These are phyloP conservation scores for Mycena maculata DNA, from an alignment of 768 basidiomycete genomes.

Conservation along the genomic window DNA sequence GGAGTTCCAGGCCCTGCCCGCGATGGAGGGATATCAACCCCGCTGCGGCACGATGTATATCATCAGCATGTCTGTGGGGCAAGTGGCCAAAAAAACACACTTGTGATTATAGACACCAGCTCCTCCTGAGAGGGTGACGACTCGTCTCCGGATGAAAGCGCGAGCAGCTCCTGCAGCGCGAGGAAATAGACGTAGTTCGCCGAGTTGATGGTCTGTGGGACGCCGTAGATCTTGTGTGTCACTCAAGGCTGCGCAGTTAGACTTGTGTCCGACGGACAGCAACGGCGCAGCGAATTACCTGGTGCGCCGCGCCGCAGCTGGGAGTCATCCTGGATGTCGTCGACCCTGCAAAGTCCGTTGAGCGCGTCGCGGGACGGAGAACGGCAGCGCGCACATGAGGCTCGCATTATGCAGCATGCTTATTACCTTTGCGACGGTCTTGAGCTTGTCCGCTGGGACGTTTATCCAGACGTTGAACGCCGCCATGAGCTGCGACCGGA, in stretches of 20 bases:
- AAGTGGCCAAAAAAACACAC: conserved; percentile 55
- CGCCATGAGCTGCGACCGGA: conserved; percentile 86
- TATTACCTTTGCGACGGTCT: conserved; percentile 82
- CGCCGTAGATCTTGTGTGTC: conserved; percentile 94
- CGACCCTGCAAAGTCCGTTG: conserved; percentile 66
- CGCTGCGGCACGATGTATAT: conserved; percentile 39
- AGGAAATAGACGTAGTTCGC: conserved; percentile 98
- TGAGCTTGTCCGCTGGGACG: conserved; percentile 79
- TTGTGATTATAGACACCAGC: conserved; percentile 80
- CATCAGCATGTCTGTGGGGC: neutral
- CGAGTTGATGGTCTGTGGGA: conserved; percentile 96
- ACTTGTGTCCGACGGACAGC: neutral
- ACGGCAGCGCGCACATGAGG: conserved; percentile 70
- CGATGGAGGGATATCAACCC: conserved; percentile 91
- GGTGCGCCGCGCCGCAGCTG: conserved; percentile 89
- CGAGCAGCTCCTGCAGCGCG: conserved; percentile 87
- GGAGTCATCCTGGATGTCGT: conserved; percentile 94
- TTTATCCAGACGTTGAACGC: conserved; percentile 95
- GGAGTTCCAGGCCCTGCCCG: conserved; percentile 93
- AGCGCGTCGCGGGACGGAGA: neutral
- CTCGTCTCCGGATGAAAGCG: conserved; percentile 44
- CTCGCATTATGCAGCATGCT: conserved; percentile 96
- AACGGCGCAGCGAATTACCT: conserved; percentile 52
- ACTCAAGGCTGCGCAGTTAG: conserved; percentile 56
- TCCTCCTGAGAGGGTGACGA: conserved; percentile 49